phyloP scores from a whole-genome alignment of 2,329 filamentous ascomycete species.

The Tolypocladium nubicola region DNA sequence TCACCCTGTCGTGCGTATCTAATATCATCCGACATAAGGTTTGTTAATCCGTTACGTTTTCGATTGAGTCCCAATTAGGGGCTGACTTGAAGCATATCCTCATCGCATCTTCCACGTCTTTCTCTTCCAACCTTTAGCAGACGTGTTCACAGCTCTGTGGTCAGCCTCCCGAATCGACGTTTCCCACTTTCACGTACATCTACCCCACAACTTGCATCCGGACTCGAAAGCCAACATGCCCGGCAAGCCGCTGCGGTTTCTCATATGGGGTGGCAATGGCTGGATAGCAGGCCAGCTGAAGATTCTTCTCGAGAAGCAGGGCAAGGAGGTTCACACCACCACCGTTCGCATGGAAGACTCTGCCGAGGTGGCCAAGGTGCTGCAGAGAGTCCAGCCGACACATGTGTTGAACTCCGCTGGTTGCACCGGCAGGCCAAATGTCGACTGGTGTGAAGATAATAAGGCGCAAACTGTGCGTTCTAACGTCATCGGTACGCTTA shows the following conservation, averaged over 20 bases:
- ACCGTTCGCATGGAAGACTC: conserved; percentile 56
- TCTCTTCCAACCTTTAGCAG: too few species aligned
- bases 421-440: conserved; percentile 55
- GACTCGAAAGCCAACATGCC: background rate
- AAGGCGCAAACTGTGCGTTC: conserved; percentile 56
- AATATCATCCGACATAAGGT: too few species aligned
- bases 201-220: too few species aligned
- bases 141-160: too few species aligned
- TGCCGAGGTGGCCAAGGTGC: conserved; percentile 42
- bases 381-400: conserved; percentile 50
- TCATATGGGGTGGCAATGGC: too few species aligned
- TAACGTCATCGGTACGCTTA: conserved; percentile 55
- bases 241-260: conserved; percentile 11
- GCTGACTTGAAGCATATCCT: too few species aligned
- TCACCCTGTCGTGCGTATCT: too few species aligned
- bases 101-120: too few species aligned
- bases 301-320: conserved; percentile 43
- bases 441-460: conserved; percentile 63
- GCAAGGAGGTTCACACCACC: conserved; percentile 50
- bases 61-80: too few species aligned
- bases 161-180: too few species aligned
- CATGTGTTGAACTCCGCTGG: conserved; percentile 58
- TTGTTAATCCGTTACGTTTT: too few species aligned
- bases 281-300: conserved; percentile 55
- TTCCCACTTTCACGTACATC: too few species aligned